Base-by-base conservation (phyloP, 225 moss, liverwort and hornwort species). In the Polytrichum formosum region DNA sequence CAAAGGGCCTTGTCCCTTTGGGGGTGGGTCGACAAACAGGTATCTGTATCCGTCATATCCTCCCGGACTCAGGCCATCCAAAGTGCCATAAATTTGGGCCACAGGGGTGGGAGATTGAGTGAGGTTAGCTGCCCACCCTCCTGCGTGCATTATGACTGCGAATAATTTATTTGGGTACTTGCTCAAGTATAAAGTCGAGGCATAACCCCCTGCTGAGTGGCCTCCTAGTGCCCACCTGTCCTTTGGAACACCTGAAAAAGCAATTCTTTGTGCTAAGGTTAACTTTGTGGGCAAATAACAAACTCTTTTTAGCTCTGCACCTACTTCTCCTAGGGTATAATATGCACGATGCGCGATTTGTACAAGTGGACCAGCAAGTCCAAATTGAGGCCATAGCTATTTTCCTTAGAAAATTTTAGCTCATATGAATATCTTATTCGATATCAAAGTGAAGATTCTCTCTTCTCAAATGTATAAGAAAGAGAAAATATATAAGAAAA, bases 141-240 rank as follows among this genome's bases (percentile, higher is more conserved):
- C 75, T 28, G 80, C 77, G 7, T 86, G 85, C 77, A 82, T 56
- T 28, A 56, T 77, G 6, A 18, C 22, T 18, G 82, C 82, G 30
- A 75, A 82, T 61, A 82, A 21, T 72, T 65, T 77, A 54, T 75
- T 70, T 13, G 74, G 72, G 20, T 70, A 81, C 61, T 75, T 54
- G 23, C 13, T 28, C 18, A 64, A 81, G 8, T 84, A 87, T 26
- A 17, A 0, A 10, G 23, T 56, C 9, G 69, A 10, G 0, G 69
- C 81, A 0, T 0, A 2, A 0, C 79, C 90, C 18, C 91, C 87
- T 18, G 26, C 30, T 5, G 90, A 92, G 64, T 90, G 90, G 5
- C 91, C 90, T 72, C 68, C 76, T 53, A 88, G 1, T 21, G 90
- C 92, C 92, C 85, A 92, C 68, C 86, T 84, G 20, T 65, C 76